These are phyloP conservation scores for Xylariaceae sp. DNA, from an alignment of 2,329 filamentous ascomycete species.

Conservation along the genomic window DNA sequence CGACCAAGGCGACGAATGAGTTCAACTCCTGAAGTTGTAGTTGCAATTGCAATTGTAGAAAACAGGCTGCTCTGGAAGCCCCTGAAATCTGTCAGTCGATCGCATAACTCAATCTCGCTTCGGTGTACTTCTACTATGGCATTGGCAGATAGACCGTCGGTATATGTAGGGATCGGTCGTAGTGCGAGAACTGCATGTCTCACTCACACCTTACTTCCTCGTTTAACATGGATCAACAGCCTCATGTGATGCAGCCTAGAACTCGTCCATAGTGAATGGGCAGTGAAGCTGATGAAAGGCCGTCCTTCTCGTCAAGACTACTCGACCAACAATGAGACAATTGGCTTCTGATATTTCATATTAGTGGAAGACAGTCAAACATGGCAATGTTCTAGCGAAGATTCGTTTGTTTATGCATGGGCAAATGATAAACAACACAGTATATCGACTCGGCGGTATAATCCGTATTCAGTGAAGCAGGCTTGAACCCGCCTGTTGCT, in stretches of 20 bases:
- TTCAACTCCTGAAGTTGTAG: background rate
- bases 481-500: constrained; percentile 5
- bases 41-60: background rate
- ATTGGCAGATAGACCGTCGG: background rate
- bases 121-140: background rate
- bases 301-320: too few relatives aligned
- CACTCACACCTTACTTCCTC: constrained; percentile 6
- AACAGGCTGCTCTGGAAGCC: background rate
- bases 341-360: too few relatives aligned
- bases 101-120: background rate
- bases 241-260: background rate
- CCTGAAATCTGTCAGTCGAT: background rate
- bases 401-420: too few relatives aligned
- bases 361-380: too few relatives aligned
- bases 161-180: constrained; percentile 2
- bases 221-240: background rate
- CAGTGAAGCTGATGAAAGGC: background rate
- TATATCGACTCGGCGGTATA: background rate
- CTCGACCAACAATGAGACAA: too few relatives aligned
- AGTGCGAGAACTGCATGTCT: constrained; percentile 4
- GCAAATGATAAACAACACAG: background rate
- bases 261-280: too few relatives aligned
- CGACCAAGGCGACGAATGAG: background rate
- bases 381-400: too few relatives aligned
- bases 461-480: background rate